These are phyloP conservation scores for Tricholoma furcatifolium DNA, from an alignment of 768 basidiomycete genomes.

Conservation along the genomic window DNA sequence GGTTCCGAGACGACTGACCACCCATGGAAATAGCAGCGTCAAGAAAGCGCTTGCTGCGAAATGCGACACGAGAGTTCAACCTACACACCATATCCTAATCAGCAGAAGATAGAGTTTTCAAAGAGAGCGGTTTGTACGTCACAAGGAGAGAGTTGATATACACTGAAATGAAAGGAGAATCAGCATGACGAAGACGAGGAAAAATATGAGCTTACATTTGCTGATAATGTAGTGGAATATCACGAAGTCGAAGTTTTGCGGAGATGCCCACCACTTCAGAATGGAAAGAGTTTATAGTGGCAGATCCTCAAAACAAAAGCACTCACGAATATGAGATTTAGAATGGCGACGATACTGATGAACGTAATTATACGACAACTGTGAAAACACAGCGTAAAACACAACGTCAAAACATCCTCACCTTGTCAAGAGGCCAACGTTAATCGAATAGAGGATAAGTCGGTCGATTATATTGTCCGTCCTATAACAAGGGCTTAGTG, in stretches of 20 bases:
- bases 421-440: slow-evolving; percentile 7
- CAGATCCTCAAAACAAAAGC: neutral
- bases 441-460: slow-evolving; percentile 2
- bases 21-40: neutral
- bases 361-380: neutral
- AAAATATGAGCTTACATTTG: neutral
- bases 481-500: neutral
- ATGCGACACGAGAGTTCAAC: neutral
- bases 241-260: slow-evolving; percentile 4
- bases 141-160: slow-evolving; percentile 4
- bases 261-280: slow-evolving; percentile 1
- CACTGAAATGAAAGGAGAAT: neutral
- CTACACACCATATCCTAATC: neutral
- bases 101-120: neutral
- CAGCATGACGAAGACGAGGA: neutral
- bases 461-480: slow-evolving; percentile 4
- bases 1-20: neutral
- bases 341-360: slow-evolving; percentile 1
- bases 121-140: neutral
- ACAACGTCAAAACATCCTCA: neutral
- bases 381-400: neutral
- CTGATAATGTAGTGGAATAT: slow-evolving; percentile 6
- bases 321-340: slow-evolving; percentile 5
- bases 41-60: neutral
- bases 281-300: neutral